Evolutionary conservation across 2,329 filamentous ascomycete genomes (phyloP).

Genomic region (Hortaea sp.): DNA sequence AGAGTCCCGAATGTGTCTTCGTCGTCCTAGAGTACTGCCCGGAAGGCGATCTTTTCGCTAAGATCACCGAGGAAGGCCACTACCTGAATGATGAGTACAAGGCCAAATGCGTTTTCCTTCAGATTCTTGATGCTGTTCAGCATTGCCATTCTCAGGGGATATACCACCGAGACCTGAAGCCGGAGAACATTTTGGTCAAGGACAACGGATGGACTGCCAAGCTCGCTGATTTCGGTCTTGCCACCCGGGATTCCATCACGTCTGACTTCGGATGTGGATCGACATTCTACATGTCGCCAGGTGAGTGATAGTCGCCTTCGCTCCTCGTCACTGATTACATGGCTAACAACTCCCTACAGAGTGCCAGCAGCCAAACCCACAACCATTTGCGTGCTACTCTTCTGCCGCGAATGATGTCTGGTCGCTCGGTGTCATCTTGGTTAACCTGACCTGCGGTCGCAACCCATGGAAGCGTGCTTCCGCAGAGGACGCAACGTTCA

Average conservation of each 20-base stretch:
- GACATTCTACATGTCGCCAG: conserved; percentile 99
- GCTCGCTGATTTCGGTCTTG: conserved; percentile 93
- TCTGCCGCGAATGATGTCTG: conserved; percentile 95
- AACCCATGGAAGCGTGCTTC: conserved; percentile 99
- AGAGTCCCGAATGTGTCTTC: conserved; percentile 84
- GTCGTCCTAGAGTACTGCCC: conserved; percentile 96
- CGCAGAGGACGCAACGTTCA: conserved; percentile 86
- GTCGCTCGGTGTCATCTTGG: conserved; percentile 94
- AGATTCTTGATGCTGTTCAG: conserved; percentile 92
- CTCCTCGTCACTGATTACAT: not conserved
- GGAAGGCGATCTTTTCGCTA: conserved; percentile 92
- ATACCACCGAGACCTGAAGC: conserved; percentile 95
- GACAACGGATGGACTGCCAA: conserved; percentile 84
- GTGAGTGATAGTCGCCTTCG: conserved; percentile 41
- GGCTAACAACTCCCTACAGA: conserved; percentile 45
- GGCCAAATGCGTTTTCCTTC: conserved; percentile 79
- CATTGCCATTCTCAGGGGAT: conserved; percentile 90
- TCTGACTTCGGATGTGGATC: conserved; percentile 96
- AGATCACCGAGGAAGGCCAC: conserved; percentile 89
- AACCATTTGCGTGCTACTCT: conserved; percentile 66
- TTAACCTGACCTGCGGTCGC: conserved; percentile 93
- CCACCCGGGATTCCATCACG: conserved; percentile 71
- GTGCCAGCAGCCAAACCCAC: conserved; percentile 70
- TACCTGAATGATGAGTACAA: conserved; percentile 88
- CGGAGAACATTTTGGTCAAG: conserved; percentile 92